A percentile compares a stretch with the other conserved stretches of the same genome.
phyloP scores from a whole-genome alignment of 257 asterid species.

The Nicotiana obtusifolia region DNA sequence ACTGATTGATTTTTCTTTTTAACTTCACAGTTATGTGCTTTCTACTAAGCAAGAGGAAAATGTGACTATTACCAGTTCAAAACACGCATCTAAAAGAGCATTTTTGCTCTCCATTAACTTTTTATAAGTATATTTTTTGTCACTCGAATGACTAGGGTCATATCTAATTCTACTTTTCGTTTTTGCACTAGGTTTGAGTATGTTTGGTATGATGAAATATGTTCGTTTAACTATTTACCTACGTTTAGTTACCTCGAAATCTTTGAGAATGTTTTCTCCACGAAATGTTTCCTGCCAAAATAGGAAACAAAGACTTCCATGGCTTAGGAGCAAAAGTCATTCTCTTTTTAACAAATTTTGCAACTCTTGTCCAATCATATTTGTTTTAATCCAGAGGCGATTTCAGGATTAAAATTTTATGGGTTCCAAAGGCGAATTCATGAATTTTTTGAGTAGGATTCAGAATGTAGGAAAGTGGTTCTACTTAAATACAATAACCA shows the following conservation, averaged over 20 bases:
- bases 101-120: background rate
- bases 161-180: no score
- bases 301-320: background rate
- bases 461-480: no score
- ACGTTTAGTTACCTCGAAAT: background rate
- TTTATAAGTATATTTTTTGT: background rate
- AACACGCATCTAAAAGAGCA: background rate
- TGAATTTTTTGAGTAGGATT: no score
- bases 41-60: background rate
- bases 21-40: background rate
- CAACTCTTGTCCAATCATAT: background rate
- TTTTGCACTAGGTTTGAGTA: background rate
- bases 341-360: background rate
- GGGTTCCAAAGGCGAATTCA: no score
- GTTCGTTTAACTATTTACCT: rapidly evolving
- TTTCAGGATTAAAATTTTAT: no score
- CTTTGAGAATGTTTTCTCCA: background rate
- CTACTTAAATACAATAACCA: no score
- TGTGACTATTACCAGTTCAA: background rate
- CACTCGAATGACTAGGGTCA: background rate
- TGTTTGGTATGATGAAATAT: background rate
- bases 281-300: background rate
- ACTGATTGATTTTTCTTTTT: background rate
- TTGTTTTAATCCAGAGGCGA: no score
- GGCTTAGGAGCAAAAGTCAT: background rate